A percentile compares a stretch with the other conserved stretches of the same genome.
phyloP scores from a whole-genome alignment of 805 yeast genomes.

The Wickerhamomyces rabaulensis region DNA sequence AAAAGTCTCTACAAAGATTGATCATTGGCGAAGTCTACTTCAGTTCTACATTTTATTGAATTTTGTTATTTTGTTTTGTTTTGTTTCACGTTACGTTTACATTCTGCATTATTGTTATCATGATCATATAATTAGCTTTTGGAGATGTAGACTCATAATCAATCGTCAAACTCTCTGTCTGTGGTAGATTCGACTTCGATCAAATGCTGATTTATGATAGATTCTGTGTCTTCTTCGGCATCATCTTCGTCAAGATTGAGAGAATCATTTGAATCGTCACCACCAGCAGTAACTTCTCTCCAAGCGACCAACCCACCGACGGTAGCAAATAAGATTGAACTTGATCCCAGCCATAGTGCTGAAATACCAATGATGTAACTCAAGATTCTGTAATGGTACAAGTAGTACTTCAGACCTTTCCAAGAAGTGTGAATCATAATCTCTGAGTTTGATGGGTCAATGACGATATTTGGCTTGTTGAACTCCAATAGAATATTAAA shows the following conservation, averaged over 20 bases:
- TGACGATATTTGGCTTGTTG: slow-evolving; percentile 13
- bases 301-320: slow-evolving; percentile 14
- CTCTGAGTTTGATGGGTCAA: slow-evolving; percentile 15
- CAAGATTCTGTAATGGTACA: slow-evolving; percentile 18
- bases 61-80: neutral
- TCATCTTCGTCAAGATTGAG: slow-evolving; percentile 3
- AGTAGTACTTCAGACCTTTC: slow-evolving; percentile 21
- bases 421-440: slow-evolving; percentile 16
- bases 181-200: neutral
- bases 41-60: neutral
- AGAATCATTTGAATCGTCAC: neutral
- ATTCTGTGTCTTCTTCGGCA: neutral
- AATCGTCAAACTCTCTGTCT: neutral
- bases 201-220: neutral
- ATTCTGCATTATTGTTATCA: neutral
- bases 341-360: slow-evolving; percentile 16
- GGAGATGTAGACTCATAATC: neutral
- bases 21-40: neutral
- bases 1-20: slow-evolving; percentile 3
- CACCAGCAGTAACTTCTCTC: slow-evolving; percentile 5
- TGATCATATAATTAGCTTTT: neutral
- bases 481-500: slow-evolving; percentile 20
- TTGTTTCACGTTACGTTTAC: neutral
- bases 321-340: slow-evolving; percentile 10
- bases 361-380: slow-evolving; percentile 19